These are phyloP conservation scores for Nepenthes mirabilis DNA, from an alignment of 148 eudicot genomes.

Conservation along the genomic window DNA sequence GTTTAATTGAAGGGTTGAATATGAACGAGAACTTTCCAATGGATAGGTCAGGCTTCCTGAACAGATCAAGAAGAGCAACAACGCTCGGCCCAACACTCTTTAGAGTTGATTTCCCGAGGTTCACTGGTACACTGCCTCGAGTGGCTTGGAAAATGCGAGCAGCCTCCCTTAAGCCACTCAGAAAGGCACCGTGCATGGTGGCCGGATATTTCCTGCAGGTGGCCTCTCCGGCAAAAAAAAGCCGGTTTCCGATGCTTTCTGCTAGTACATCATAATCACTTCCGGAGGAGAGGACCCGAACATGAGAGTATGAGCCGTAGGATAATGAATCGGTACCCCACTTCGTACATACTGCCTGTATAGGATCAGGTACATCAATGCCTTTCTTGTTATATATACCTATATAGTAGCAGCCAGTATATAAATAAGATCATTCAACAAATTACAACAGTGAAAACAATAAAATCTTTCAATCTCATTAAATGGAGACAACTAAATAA, in stretches of 20 bases:
- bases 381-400: slow-evolving; percentile 84
- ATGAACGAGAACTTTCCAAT: slow-evolving; percentile 50
- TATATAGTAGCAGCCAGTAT: slow-evolving; percentile 12
- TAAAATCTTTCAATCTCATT: too few species aligned
- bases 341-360: slow-evolving; percentile 72
- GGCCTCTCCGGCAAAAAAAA: slow-evolving; percentile 91
- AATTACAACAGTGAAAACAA: too few species aligned
- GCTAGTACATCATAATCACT: slow-evolving; percentile 74
- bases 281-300: slow-evolving; percentile 66
- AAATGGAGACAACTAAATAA: too few species aligned
- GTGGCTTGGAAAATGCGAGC: slow-evolving; percentile 43
- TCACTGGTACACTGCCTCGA: slow-evolving; percentile 17
- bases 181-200: slow-evolving; percentile 92
- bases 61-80: slow-evolving; percentile 39
- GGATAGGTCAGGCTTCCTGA: slow-evolving; percentile 62
- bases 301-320: slow-evolving; percentile 86
- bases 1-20: slow-evolving; percentile 44
- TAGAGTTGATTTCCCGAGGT: slow-evolving; percentile 27
- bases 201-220: slow-evolving; percentile 75
- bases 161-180: slow-evolving; percentile 89
- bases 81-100: slow-evolving; percentile 30
- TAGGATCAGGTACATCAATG: slow-evolving; percentile 64
- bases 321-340: slow-evolving; percentile 84
- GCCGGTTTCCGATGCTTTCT: slow-evolving; percentile 50
- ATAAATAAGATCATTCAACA: neutral